Conservation (phyloP, 306 rosid genomes). For the Vigna mungo region DNA sequence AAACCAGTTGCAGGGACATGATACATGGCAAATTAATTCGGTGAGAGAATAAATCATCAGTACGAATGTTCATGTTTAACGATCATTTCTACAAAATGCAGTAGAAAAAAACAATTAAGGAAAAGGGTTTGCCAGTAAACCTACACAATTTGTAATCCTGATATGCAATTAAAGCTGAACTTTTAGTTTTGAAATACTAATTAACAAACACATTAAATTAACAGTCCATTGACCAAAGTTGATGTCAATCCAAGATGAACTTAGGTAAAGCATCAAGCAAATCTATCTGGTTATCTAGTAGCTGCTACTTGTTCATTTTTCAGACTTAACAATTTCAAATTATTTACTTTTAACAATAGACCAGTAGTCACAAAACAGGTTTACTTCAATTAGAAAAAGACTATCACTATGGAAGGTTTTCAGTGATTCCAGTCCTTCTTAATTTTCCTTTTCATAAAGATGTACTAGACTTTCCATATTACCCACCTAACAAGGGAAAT, state of each 20-base stretch:
- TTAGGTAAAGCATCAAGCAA: not conserved
- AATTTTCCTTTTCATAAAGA: not conserved
- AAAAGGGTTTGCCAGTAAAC: conserved; percentile 1
- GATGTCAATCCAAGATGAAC: conserved; percentile 5
- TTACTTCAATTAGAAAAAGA: conserved; percentile 1
- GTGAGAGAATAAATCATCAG: not conserved
- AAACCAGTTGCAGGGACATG: not conserved
- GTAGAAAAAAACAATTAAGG: not conserved
- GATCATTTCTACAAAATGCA: not conserved
- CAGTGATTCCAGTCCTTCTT: not conserved
- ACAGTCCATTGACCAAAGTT: not conserved
- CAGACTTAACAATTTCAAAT: not conserved
- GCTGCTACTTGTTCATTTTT: not conserved
- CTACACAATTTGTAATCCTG: not conserved
- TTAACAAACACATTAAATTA: not conserved
- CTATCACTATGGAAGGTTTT: not conserved
- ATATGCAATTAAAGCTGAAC: not conserved
- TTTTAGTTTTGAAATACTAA: not conserved
- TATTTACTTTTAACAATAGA: not conserved
- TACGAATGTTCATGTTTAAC: not conserved
- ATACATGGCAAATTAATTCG: not conserved
- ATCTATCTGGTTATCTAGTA: not conserved
- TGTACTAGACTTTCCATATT: not conserved
- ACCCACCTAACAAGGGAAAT: not conserved
- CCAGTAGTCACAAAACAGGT: not conserved